Evolutionary conservation across 1,284 basidiomycete genomes (phyloP).

Genomic region (Earliella scabrosa): DNA sequence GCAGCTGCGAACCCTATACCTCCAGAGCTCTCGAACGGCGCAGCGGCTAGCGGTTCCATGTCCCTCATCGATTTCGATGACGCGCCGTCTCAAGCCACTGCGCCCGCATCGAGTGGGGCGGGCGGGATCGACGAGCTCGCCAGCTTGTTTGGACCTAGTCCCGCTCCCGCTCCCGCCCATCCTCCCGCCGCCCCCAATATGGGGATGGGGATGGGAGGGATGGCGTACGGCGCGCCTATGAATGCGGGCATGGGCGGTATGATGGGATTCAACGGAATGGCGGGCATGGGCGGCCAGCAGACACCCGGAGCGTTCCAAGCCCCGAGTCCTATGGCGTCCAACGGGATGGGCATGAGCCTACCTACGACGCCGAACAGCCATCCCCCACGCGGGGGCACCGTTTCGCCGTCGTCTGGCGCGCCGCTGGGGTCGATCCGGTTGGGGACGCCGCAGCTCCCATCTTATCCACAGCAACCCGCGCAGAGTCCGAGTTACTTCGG

Average conservation of each 20-base stretch:
- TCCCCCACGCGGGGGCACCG: conserved; percentile 19
- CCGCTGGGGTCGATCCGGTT: conserved; percentile 31
- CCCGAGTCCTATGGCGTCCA: conserved; percentile 6
- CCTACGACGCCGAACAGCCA: conserved; percentile 2
- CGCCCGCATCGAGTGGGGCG: conserved; percentile 13
- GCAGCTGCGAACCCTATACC: conserved; percentile 70
- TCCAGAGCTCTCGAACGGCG: conserved; percentile 47
- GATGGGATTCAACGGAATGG: not conserved
- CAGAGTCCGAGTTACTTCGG: conserved; percentile 21
- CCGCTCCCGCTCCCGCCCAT: conserved; percentile 12
- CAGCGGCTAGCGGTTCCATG: conserved; percentile 26
- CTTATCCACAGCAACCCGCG: conserved; percentile 10
- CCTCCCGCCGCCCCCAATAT: conserved; percentile 4
- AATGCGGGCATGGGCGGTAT: not conserved
- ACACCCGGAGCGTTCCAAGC: conserved; percentile 13
- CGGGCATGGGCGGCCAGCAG: conserved; percentile 5
- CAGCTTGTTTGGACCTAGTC: conserved; percentile 40
- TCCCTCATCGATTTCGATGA: conserved; percentile 82
- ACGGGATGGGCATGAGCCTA: too few species aligned
- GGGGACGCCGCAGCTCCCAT: conserved; percentile 32
- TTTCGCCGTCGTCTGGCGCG: conserved; percentile 20
- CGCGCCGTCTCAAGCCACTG: conserved; percentile 30
- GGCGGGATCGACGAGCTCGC: conserved; percentile 58
- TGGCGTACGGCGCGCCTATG: conserved; percentile 2
- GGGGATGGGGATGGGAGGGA: conserved; percentile 7